Evolutionary conservation across 345 rosid genomes (phyloP).

Genomic region (Brassica juncea): DNA sequence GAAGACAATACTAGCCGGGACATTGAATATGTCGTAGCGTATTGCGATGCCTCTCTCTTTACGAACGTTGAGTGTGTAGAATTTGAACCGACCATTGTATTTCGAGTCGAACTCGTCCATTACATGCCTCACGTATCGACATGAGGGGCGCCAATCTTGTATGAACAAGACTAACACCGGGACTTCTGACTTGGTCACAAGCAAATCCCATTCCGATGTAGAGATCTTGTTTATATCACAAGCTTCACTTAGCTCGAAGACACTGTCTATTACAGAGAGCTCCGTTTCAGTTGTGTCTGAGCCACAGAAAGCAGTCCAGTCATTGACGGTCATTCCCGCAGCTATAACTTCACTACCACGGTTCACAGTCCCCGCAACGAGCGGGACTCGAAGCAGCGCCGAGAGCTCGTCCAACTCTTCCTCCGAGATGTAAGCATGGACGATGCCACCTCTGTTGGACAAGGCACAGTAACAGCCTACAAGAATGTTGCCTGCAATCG

Average conservation of each 20-base stretch:
- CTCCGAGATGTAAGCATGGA: constrained; percentile 83
- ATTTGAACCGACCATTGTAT: neutral
- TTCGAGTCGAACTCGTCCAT: neutral
- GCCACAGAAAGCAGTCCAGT: constrained; percentile 88
- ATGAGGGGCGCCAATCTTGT: neutral
- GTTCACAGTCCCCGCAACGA: constrained; percentile 83
- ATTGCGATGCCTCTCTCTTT: neutral
- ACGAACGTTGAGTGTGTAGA: neutral
- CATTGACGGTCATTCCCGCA: constrained; percentile 84
- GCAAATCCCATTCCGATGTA: neutral
- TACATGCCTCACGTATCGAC: neutral
- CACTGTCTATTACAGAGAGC: constrained; percentile 84
- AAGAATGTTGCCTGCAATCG: neutral
- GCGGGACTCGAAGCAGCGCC: constrained; percentile 73
- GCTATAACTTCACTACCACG: constrained; percentile 85
- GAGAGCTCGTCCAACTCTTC: constrained; percentile 95
- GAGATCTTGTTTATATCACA: neutral
- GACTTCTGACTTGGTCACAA: neutral
- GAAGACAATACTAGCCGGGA: neutral
- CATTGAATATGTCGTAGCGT: neutral
- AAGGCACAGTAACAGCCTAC: neutral
- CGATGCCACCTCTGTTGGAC: constrained; percentile 25
- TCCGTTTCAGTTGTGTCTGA: constrained; percentile 93
- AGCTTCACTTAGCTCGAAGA: constrained; percentile 89
- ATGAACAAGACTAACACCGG: neutral